Evolutionary conservation across 768 basidiomycete species (phyloP).

Genomic region (Rhizopogon vinicolor): DNA sequence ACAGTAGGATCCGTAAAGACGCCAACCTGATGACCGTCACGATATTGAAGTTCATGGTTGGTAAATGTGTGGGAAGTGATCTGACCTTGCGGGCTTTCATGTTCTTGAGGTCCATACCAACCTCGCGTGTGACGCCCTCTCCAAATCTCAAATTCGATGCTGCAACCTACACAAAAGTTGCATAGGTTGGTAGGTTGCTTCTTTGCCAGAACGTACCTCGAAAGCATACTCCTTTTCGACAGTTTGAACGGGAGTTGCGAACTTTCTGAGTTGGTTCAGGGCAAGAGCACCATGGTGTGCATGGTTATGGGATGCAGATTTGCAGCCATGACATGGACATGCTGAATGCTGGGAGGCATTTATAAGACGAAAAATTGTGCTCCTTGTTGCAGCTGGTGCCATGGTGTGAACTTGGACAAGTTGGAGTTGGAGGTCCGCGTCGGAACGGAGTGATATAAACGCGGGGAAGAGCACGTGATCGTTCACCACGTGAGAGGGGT

Average conservation of each 20-base stretch:
- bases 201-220: slow-evolving; percentile 47
- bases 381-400: slow-evolving; percentile 48
- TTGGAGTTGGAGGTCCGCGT: slow-evolving; percentile 19
- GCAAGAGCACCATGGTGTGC: slow-evolving; percentile 33
- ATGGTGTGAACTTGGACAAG: slow-evolving; percentile 12
- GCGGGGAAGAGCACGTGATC: slow-evolving; percentile 8
- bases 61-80: neutral
- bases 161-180: slow-evolving; percentile 51
- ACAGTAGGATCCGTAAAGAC: slow-evolving; percentile 92
- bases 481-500: neutral
- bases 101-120: slow-evolving; percentile 93
- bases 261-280: slow-evolving; percentile 59
- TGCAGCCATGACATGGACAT: slow-evolving; percentile 79
- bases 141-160: slow-evolving; percentile 88
- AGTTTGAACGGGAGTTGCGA: slow-evolving; percentile 71
- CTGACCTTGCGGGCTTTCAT: slow-evolving; percentile 82
- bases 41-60: slow-evolving; percentile 4
- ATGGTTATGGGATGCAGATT: slow-evolving; percentile 35
- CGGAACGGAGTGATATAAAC: slow-evolving; percentile 4
- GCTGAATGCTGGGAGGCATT: slow-evolving; percentile 65
- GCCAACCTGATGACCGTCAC: slow-evolving; percentile 58
- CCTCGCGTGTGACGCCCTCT: slow-evolving; percentile 84
- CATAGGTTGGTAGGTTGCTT: neutral
- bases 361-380: slow-evolving; percentile 68
- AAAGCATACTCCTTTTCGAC: slow-evolving; percentile 89